Evolutionary conservation across 2,329 filamentous ascomycete species (phyloP), one percentile per base, ranked within the genome.

Genomic region (Aspergillus arachidicola): DNA sequence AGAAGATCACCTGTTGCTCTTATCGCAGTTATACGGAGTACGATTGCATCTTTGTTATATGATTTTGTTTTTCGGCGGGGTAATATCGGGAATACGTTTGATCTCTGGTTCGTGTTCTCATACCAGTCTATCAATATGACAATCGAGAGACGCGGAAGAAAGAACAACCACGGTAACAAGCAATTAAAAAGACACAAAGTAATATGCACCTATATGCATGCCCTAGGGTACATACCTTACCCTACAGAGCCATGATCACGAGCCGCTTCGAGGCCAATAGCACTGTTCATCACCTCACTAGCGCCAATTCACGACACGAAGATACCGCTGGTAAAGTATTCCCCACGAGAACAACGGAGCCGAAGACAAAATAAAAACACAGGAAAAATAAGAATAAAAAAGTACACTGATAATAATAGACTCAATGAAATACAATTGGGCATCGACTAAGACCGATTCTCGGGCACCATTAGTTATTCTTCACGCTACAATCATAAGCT

Each of bases 241-340:
- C 50, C 50, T 45, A 55, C 48, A 41, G 34, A 53, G 58, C 11
- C n/a, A 60, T 41, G 36, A 54, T 54, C 58, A 60, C 58, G 58
- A 60, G 58, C 36, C 36, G 58, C 32, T 38, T 41, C 36, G 19
- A 53, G 10, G 9, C 58, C 46, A 60, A 54, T 53, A 57, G 21
- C 41, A 57, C 26, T 45, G 38, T 34, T 45, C 36, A 57, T 57
- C 57, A 51, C 46, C 34, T 38, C 30, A 43, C 34, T 38, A 51
- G 28, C 34, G 23, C 28, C 48, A 51, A 32, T 32, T n/a, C 28
- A 51, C 19, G 11, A 51, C 48, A 51, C 38, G 41, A 2, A 19
- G 45, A 36, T 38, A 51, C 45, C 6, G 48, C 7, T 46, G 26
- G 56, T 19, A 59, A 38, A 38, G 34, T 51, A 38, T 34, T n/a